A percentile compares a stretch with the other conserved stretches of the same genome.
These are phyloP conservation scores for Elaeis guineensis DNA, from an alignment of 176 grass and related monocot genomes.

Conservation along the genomic window DNA sequence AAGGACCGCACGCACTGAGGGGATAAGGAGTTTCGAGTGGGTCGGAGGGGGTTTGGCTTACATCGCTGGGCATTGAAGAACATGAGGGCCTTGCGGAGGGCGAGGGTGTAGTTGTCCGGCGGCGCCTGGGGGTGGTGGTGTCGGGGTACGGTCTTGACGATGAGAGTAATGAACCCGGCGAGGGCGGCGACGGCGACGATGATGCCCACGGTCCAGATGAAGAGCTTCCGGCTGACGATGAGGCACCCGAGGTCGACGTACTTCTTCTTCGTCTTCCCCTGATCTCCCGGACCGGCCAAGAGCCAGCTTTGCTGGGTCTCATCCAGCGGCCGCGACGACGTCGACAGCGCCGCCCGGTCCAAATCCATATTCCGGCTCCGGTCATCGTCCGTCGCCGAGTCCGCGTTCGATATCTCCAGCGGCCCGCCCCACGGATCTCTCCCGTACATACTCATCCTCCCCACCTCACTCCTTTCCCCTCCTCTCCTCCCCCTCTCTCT, in stretches of 20 bases:
- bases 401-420: slow-evolving; percentile 10
- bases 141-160: slow-evolving; percentile 9
- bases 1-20: background rate
- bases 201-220: slow-evolving; percentile 3
- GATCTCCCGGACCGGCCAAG: background rate
- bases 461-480: background rate
- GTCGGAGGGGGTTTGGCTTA: background rate
- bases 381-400: slow-evolving; percentile 9
- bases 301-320: slow-evolving; percentile 18
- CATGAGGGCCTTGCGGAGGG: slow-evolving; percentile 16
- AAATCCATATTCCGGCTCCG: slow-evolving; percentile 14
- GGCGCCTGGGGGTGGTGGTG: slow-evolving; percentile 4
- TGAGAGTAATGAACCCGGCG: slow-evolving; percentile 2
- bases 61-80: slow-evolving; percentile 20
- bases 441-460: slow-evolving; percentile 4
- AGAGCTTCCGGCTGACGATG: slow-evolving; percentile 13
- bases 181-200: background rate
- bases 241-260: slow-evolving; percentile 12
- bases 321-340: slow-evolving; percentile 7
- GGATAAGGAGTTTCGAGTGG: too few relatives aligned
- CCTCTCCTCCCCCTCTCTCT: background rate
- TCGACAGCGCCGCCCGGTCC: slow-evolving; percentile 9
- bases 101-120: slow-evolving; percentile 10
- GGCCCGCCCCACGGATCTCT: slow-evolving; percentile 12
- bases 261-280: slow-evolving; percentile 10